Evolutionary conservation across 345 rosid species (phyloP), one percentile per base, ranked within the genome.

Genomic region (Linum usitatissimum): DNA sequence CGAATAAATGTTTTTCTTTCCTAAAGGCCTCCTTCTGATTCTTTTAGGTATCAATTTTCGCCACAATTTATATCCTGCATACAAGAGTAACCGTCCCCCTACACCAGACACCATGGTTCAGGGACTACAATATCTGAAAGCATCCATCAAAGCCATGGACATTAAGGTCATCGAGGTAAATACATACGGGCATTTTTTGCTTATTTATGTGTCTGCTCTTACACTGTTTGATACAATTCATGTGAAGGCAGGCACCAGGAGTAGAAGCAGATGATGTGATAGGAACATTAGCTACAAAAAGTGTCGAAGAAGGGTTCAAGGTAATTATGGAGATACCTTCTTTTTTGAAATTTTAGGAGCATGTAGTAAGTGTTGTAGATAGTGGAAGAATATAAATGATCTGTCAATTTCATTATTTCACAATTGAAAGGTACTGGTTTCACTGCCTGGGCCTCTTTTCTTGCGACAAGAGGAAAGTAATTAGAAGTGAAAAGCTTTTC

Each of bases 181-280:
- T 67, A 55, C 18, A 53, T 53, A 40, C 28, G 1, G 30, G n/a
- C 31, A 53, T 28, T 60, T 56, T 62, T 55, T 30, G 42, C 66
- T 4, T 53, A 55, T 21, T 66, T 57, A 42, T 6, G 59, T 70
- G 42, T 19, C 63, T 34, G 18, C 64, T 58, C 18, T 9, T 72
- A 15, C 61, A 64, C 53, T n/a, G 57, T 73, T 60, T 73, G 61
- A 73, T 66, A 59, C 68, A 53, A 67, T 69, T 68, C 64, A 63
- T 57, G 53, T 23, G 42, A 78, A 69, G 76, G 64, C 79, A 92
- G 96, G 91, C 90, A 67, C 90, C 94, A 51, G 97, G 99, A 62
- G 99, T 93, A 66, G 99, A 93, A 84, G 99, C 99, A 57, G 97
- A 90, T 71, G 99, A 93, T 68, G 99, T 93, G 64, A 87, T 93